Conservation (phyloP, 2,329 filamentous ascomycete species). For the Penicillium griseofulvum region DNA sequence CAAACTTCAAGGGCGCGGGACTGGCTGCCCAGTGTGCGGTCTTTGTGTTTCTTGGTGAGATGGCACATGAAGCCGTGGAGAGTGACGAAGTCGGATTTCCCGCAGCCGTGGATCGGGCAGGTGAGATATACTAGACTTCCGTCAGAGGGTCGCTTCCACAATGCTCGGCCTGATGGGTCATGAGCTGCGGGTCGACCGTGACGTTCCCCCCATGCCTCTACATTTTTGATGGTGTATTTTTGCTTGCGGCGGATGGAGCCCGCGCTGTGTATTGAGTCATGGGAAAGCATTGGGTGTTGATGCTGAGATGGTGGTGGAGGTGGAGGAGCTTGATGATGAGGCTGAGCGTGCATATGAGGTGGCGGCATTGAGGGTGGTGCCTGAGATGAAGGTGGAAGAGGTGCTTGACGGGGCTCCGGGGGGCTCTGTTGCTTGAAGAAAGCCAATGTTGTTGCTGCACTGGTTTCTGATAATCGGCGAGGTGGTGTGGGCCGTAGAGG, state of each 20-base stretch:
- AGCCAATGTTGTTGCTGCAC: constrained; percentile 41
- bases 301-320: constrained; percentile 9
- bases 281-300: constrained; percentile 21
- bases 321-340: constrained; percentile 17
- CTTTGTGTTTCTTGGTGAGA: constrained; percentile 44
- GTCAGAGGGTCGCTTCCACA: constrained; percentile 43
- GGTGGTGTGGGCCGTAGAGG: constrained; percentile 39
- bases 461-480: constrained; percentile 42
- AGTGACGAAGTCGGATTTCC: constrained; percentile 43
- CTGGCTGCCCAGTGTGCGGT: constrained; percentile 41
- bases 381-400: constrained; percentile 27
- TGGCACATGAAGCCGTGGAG: constrained; percentile 45
- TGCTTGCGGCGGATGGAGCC: constrained; percentile 39
- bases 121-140: constrained; percentile 40
- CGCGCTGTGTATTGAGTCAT: constrained; percentile 26
- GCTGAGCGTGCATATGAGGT: constrained; percentile 23
- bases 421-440: constrained; percentile 45
- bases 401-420: constrained; percentile 35
- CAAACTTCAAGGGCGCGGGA: constrained; percentile 42
- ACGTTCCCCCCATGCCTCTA: constrained; percentile 43
- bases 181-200: constrained; percentile 43
- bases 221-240: constrained; percentile 45
- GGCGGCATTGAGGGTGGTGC: constrained; percentile 22
- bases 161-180: constrained; percentile 37
- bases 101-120: constrained; percentile 39